Percentiles rank a stretch among this genome's conserved stretches.
These are phyloP conservation scores for Pseudogymnoascus sp. DNA, from an alignment of 2,329 filamentous ascomycete species.

Conservation along the genomic window DNA sequence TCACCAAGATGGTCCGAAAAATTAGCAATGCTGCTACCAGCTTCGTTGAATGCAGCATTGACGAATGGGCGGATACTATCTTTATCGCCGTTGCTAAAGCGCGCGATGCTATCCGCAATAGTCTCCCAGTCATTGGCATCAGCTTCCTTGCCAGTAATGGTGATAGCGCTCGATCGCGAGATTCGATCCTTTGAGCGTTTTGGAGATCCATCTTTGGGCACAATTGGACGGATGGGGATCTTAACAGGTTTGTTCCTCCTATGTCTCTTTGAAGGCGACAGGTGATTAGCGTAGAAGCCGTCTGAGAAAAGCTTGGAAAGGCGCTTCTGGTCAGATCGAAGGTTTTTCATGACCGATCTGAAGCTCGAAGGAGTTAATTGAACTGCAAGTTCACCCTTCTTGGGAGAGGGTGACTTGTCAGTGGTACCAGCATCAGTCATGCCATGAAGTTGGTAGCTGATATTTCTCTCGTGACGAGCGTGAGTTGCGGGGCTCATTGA, in stretches of 20 bases:
- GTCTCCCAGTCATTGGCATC: conserved; percentile 28
- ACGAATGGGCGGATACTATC: conserved; percentile 12
- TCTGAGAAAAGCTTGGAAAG: conserved; percentile 18
- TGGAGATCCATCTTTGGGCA: neutral
- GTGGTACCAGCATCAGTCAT: conserved; percentile 22
- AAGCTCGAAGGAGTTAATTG: neutral
- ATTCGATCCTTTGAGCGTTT: neutral
- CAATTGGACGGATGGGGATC: neutral
- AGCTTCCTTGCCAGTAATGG: conserved; percentile 15
- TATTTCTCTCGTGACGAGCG: conserved; percentile 13
- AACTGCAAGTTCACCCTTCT: neutral
- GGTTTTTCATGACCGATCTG: neutral
- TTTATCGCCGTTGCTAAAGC: neutral
- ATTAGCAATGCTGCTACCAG: conserved; percentile 27
- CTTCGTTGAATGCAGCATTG: conserved; percentile 17
- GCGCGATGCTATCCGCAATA: conserved; percentile 20
- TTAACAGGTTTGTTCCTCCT: neutral
- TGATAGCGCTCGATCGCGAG: conserved; percentile 2
- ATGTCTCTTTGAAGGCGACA: neutral
- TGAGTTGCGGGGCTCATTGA: neutral
- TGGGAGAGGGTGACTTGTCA: neutral
- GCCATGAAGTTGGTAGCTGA: conserved; percentile 16
- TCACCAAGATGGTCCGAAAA: conserved; percentile 18
- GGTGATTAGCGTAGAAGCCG: conserved; percentile 10
- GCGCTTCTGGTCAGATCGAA: neutral